Conservation (phyloP, 768 basidiomycete species). For the Gloeostereum incarnatum region DNA sequence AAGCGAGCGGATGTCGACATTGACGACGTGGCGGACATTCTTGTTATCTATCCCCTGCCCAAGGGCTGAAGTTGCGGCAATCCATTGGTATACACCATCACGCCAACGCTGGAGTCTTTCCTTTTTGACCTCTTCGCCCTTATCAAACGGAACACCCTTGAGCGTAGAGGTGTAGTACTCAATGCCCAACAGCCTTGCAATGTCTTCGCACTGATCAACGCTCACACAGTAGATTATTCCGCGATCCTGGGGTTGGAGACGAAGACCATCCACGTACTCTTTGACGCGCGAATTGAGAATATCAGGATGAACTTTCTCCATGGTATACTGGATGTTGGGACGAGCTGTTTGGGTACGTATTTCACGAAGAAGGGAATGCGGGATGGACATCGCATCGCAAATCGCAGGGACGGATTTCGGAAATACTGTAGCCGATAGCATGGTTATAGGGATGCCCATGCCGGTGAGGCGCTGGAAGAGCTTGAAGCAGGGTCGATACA, state of each 20-base stretch:
- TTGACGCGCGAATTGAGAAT: background rate
- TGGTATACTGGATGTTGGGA: background rate
- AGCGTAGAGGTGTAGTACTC: background rate
- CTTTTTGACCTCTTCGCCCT: background rate
- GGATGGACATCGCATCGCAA: background rate
- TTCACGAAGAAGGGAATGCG: background rate
- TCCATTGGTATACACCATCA: background rate
- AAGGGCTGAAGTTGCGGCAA: slow-evolving; percentile 1
- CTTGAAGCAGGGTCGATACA: background rate
- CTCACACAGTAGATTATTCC: slow-evolving; percentile 1
- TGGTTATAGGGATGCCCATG: background rate
- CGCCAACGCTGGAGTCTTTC: background rate
- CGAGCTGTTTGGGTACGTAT: slow-evolving; percentile 2
- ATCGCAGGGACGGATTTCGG: background rate
- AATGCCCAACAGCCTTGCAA: background rate
- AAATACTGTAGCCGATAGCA: slow-evolving; percentile 1
- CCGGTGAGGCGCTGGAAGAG: background rate
- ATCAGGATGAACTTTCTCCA: background rate
- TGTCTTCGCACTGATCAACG: background rate
- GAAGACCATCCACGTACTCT: background rate
- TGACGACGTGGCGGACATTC: background rate
- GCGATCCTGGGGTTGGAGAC: background rate
- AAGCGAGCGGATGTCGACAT: background rate
- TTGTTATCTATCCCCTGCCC: slow-evolving; percentile 3
- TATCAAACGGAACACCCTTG: background rate